Conservation (phyloP, 106 monocot genomes). For the Dioscorea zingiberensis region DNA sequence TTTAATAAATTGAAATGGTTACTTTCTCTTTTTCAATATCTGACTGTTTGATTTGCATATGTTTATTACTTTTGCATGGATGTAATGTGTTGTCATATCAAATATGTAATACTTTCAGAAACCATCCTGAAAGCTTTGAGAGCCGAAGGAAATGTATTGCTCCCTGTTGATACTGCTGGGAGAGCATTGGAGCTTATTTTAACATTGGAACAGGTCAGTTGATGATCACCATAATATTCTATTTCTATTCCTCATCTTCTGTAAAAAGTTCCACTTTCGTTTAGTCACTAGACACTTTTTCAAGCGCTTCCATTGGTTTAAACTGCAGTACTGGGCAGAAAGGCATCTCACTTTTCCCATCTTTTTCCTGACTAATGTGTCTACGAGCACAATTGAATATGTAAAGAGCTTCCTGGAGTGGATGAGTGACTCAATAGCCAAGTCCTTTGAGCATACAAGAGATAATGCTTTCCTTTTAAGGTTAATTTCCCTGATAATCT, state of each 20-base stretch:
- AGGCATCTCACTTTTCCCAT: slow-evolving; percentile 81
- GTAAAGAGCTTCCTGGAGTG: slow-evolving; percentile 98
- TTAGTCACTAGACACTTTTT: background rate
- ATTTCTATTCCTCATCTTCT: no score
- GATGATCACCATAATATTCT: background rate
- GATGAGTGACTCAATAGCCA: slow-evolving; percentile 96
- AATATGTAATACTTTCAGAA: slow-evolving; percentile 32
- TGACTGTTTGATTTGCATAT: no score
- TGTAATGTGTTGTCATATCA: no score
- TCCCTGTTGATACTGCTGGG: slow-evolving; percentile 95
- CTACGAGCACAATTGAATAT: slow-evolving; percentile 89
- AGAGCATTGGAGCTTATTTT: slow-evolving; percentile 86
- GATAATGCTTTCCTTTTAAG: slow-evolving; percentile 87
- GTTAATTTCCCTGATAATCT: slow-evolving; percentile 33
- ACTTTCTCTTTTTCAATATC: no score
- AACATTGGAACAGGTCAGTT: slow-evolving; percentile 78
- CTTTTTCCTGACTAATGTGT: slow-evolving; percentile 90
- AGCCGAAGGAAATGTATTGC: slow-evolving; percentile 75
- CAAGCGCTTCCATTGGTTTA: slow-evolving; percentile 3
- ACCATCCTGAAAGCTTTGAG: slow-evolving; percentile 60
- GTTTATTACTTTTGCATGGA: no score
- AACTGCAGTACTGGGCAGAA: slow-evolving; percentile 78
- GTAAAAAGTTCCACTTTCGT: background rate
- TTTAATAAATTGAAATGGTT: no score
- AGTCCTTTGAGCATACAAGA: slow-evolving; percentile 87